Evolutionary conservation across 176 grass and related monocot genomes (phyloP), one percentile per base, ranked within the genome.

Genomic region (Saccharum officinarum): DNA sequence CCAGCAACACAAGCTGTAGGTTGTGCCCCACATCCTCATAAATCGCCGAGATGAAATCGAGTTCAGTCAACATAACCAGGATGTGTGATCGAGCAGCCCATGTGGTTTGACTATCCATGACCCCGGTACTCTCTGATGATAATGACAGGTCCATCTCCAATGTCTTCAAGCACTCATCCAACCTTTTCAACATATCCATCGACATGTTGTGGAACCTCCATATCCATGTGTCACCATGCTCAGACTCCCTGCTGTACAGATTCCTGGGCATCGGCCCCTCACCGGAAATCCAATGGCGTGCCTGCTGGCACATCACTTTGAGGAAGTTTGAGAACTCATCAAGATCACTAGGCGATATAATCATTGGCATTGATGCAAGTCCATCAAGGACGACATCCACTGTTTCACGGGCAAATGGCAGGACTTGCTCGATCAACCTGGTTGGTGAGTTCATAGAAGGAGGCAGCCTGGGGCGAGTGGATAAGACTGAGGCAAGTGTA

Each of bases 311-410:
- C 47, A 95, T 50, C 13, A 92, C 89, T 52, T 78, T 85, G 23
- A 98, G 81, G 81, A 95, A 98, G 68, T 89, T 94, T 31, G 93
- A 90, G 69, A 98, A 89, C 84, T 98, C 96, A 25, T 81, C 84
- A 9, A 98, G 80, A 81, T 94, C 88, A 71, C 39, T 74, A 7
- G 83, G 28, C 2, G 81, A 54, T 42, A 95, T 85, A 22, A 40
- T 44, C 91, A 98, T 90, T 31, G 83, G 18, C 59, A 83, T 41
- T 0, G 89, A 94, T 31, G 89, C 83, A 30, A 98, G 86, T 5
- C 86, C 93, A 6, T 80, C 63, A 10, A 95, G 59, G 59, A 95
- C 78, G 4, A 84, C 5, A 6, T 88, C 91, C 33, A 78, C 59
- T 70, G 92, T 76, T 50, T 98, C 96, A 33, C 50, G 54, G 8